These are phyloP conservation scores for Phytophthora citricola DNA, from an alignment of 352 stramenopile species.

Conservation along the genomic window DNA sequence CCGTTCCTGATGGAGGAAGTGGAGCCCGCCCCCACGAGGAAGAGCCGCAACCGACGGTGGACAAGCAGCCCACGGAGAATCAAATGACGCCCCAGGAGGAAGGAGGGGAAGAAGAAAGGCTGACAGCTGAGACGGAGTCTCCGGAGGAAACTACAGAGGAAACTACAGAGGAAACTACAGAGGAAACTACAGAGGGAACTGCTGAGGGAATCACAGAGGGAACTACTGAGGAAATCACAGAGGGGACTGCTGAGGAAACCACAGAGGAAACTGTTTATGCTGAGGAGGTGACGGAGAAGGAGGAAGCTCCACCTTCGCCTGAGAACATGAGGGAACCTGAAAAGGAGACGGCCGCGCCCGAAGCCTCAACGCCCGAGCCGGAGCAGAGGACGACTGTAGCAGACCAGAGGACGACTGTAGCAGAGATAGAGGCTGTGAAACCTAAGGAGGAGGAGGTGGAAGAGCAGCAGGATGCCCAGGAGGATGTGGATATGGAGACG, in stretches of 20 bases:
- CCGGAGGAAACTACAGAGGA: slow-evolving; percentile 8
- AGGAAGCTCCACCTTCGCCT: slow-evolving; percentile 1
- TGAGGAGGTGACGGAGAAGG: slow-evolving; percentile 5
- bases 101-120: not conserved
- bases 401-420: slow-evolving; percentile 11
- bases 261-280: not conserved
- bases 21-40: slow-evolving; percentile 21
- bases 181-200: not conserved
- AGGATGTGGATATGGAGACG: not conserved
- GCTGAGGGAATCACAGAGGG: not conserved
- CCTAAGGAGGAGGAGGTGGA: slow-evolving; percentile 3
- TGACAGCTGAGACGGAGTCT: not conserved
- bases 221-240: slow-evolving; percentile 3
- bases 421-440: slow-evolving; percentile 5
- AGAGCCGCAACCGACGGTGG: slow-evolving; percentile 8
- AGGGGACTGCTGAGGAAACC: not conserved
- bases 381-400: slow-evolving; percentile 11
- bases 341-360: too few relatives aligned
- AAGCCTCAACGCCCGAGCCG: not conserved
- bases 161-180: not conserved
- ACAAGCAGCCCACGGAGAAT: not conserved
- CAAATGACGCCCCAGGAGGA: slow-evolving; percentile 2
- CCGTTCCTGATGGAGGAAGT: slow-evolving; percentile 33
- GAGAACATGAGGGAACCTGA: not conserved
- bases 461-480: not conserved